phyloP scores from a whole-genome alignment of 495 filamentous ascomycete species.

The Neurospora sp. region DNA sequence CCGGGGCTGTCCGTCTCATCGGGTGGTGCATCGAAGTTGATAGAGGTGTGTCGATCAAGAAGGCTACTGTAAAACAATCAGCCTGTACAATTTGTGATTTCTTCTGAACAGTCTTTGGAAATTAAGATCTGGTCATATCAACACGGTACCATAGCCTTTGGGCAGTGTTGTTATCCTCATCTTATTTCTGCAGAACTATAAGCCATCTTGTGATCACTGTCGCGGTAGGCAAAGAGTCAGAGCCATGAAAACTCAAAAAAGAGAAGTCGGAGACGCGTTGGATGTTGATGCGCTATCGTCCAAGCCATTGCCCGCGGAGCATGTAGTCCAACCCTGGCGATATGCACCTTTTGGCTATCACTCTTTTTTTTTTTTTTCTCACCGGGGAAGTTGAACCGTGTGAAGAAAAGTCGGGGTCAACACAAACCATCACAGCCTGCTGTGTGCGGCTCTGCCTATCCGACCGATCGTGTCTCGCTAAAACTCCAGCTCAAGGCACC shows the following conservation, averaged over 20 bases:
- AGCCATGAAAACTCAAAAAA: not conserved
- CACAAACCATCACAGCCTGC: not conserved
- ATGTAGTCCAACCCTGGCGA: not conserved
- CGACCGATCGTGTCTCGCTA: not conserved
- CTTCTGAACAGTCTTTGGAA: not conserved
- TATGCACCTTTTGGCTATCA: not conserved
- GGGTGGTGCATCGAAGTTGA: not conserved
- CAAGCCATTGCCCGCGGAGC: not conserved
- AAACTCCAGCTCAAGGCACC: not conserved
- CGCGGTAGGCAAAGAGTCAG: not conserved
- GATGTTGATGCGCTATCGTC: not conserved
- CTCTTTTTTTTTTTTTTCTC: not conserved
- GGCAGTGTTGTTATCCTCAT: not conserved
- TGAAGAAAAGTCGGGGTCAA: not conserved
- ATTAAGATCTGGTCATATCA: not conserved
- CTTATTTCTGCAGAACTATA: constrained; percentile 3
- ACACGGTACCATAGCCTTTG: not conserved
- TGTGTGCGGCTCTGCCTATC: not conserved
- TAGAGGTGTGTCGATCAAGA: constrained; percentile 10
- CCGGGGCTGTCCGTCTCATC: not conserved
- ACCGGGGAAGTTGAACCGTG: not conserved
- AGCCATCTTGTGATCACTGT: not conserved
- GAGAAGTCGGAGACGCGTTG: not conserved
- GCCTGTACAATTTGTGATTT: not conserved
- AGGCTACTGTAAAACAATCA: not conserved